These are phyloP conservation scores for Colletotrichum karsti DNA, from an alignment of 2,329 filamentous ascomycete species.

Conservation along the genomic window DNA sequence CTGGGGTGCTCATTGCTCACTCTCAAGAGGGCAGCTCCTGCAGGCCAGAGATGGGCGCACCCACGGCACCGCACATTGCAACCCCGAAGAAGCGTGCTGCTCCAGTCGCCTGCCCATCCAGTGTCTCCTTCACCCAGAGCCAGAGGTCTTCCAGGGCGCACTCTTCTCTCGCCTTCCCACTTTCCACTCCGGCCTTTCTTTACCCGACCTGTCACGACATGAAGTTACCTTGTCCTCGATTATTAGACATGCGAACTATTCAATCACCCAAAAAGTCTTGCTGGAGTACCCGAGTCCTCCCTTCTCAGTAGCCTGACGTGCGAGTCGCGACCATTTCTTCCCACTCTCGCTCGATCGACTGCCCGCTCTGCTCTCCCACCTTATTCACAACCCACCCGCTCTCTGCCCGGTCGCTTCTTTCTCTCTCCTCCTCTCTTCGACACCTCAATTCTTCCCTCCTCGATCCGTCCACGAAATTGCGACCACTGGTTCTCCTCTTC, in stretches of 20 bases:
- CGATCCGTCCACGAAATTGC: conserved; percentile 32
- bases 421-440: conserved; percentile 32
- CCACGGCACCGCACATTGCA: conserved; percentile 16
- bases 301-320: conserved; percentile 26
- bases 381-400: conserved; percentile 29
- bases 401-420: conserved; percentile 25
- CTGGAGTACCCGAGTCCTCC: conserved; percentile 28
- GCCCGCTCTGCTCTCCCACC: too few relatives aligned
- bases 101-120: conserved; percentile 20
- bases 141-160: conserved; percentile 23
- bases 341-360: conserved; percentile 18
- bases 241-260: conserved; percentile 31
- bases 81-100: conserved; percentile 26
- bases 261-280: conserved; percentile 24
- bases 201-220: conserved; percentile 27
- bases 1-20: conserved; percentile 1
- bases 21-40: conserved; percentile 22
- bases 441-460: conserved; percentile 40
- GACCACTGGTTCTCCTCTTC: conserved; percentile 41
- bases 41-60: conserved; percentile 25
- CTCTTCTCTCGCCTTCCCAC: conserved; percentile 24
- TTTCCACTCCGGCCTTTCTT: conserved; percentile 24
- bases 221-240: conserved; percentile 19
- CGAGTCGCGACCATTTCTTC: conserved; percentile 31
- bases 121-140: conserved; percentile 25